phyloP scores from a whole-genome alignment of 495 filamentous ascomycete genomes.

The Durotheca rogersii region DNA sequence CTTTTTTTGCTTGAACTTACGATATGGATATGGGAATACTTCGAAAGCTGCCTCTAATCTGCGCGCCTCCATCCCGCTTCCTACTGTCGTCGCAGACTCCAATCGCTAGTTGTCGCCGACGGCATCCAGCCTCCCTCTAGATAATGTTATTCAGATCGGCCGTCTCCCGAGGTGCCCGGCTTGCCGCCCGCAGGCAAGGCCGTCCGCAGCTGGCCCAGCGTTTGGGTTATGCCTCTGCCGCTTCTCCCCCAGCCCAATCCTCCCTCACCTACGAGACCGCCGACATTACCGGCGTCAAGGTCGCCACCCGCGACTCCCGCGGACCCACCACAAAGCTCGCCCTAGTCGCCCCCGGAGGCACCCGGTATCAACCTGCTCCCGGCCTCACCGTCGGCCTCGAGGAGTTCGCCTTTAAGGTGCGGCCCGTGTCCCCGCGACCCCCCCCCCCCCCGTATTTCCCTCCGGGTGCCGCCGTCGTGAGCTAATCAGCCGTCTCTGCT shows the following conservation, averaged over 20 bases:
- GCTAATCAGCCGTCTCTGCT: constrained; percentile 47
- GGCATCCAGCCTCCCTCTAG: constrained; percentile 56
- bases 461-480: constrained; percentile 36
- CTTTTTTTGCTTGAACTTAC: constrained; percentile 34
- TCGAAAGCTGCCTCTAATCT: constrained; percentile 27
- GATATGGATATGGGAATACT: too few species aligned
- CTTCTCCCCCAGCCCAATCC: constrained; percentile 59
- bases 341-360: constrained; percentile 88
- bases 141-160: constrained; percentile 86
- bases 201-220: constrained; percentile 59
- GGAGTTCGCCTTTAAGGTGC: constrained; percentile 96
- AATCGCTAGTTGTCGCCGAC: constrained; percentile 51
- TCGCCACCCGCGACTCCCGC: constrained; percentile 81
- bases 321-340: constrained; percentile 88
- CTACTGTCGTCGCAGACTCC: constrained; percentile 41
- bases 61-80: too few species aligned
- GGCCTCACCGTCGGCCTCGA: constrained; percentile 87
- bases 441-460: too few species aligned
- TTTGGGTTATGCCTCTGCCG: constrained; percentile 78
- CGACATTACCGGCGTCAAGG: constrained; percentile 83
- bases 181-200: constrained; percentile 68
- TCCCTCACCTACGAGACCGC: constrained; percentile 85
- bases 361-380: constrained; percentile 84
- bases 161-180: constrained; percentile 73
- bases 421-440: background rate